These are phyloP conservation scores for Candida tunisiensis DNA, from an alignment of 1,139 yeast genomes.

Conservation along the genomic window DNA sequence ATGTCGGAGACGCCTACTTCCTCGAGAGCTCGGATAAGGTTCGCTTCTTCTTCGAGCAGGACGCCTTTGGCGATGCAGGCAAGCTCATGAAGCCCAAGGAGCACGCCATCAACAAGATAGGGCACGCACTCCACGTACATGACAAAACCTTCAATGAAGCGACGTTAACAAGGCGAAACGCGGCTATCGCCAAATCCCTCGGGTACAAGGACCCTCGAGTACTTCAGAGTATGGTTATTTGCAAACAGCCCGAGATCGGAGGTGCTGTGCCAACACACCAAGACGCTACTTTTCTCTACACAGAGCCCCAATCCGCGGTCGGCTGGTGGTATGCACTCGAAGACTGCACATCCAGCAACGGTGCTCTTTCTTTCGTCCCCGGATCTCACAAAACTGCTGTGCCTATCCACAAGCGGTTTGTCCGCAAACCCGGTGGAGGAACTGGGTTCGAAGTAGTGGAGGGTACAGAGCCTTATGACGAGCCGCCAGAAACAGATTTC, in stretches of 20 bases:
- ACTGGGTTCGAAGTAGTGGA: constrained; percentile 24
- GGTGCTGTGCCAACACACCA: constrained; percentile 70
- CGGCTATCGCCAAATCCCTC: constrained; percentile 34
- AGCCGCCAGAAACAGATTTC: constrained; percentile 26
- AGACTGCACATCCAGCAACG: constrained; percentile 51
- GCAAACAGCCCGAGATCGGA: constrained; percentile 62
- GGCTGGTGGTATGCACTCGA: constrained; percentile 80
- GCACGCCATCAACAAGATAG: constrained; percentile 56
- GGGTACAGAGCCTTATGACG: constrained; percentile 10
- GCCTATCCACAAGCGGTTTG: constrained; percentile 42
- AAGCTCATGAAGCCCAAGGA: constrained; percentile 34
- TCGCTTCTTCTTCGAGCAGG: constrained; percentile 55
- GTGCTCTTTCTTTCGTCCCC: constrained; percentile 58
- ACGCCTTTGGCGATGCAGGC: constrained; percentile 42
- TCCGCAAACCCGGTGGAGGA: constrained; percentile 34
- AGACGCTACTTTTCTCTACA: constrained; percentile 58
- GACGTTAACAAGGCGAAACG: constrained; percentile 35
- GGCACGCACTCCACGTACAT: constrained; percentile 56
- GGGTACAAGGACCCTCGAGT: constrained; percentile 50
- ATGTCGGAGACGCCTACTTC: constrained; percentile 62
- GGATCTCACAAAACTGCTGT: constrained; percentile 51
- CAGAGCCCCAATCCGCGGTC: constrained; percentile 53
- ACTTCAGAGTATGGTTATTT: constrained; percentile 64
- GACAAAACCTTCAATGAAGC: constrained; percentile 30
- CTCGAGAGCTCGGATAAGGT: constrained; percentile 54